Evolutionary conservation across 371 early-diverging fungal species (phyloP).

Genomic region (Apophysomyces elegans): DNA sequence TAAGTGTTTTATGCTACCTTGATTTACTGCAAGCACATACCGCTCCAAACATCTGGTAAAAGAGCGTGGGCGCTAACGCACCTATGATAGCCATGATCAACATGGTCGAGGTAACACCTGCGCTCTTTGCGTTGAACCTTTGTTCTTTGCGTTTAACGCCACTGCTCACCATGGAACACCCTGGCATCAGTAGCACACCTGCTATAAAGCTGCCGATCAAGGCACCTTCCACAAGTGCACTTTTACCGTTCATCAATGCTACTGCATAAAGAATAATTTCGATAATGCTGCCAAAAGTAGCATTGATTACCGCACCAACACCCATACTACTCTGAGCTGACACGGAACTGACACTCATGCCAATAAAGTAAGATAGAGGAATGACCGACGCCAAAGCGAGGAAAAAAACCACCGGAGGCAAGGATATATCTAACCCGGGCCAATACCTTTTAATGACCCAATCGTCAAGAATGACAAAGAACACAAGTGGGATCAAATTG

Average conservation of each 20-base stretch:
- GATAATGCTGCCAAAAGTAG: conserved; percentile 95
- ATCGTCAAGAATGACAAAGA: conserved; percentile 83
- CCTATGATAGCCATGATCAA: conserved; percentile 94
- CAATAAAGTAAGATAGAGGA: conserved; percentile 95
- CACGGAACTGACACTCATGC: conserved; percentile 95
- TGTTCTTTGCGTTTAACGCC: conserved; percentile 91
- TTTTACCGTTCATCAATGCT: conserved; percentile 89
- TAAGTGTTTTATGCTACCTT: not conserved
- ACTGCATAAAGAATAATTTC: conserved; percentile 93
- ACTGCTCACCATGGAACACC: conserved; percentile 92
- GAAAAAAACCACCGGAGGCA: conserved; percentile 74
- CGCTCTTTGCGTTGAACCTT: conserved; percentile 92
- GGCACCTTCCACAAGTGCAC: conserved; percentile 87
- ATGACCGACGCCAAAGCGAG: conserved; percentile 85
- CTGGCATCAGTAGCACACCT: conserved; percentile 91
- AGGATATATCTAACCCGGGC: conserved; percentile 58
- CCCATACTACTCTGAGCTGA: conserved; percentile 92
- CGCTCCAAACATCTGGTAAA: conserved; percentile 89
- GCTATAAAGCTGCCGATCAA: conserved; percentile 92
- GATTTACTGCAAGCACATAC: conserved; percentile 34
- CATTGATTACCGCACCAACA: conserved; percentile 95
- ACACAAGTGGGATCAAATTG: conserved; percentile 84
- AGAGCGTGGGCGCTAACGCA: conserved; percentile 92
- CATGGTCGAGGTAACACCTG: conserved; percentile 94
- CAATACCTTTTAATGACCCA: conserved; percentile 65